Evolutionary conservation across 164 flowering plant genomes (phyloP), one percentile per base, ranked within the genome.

Genomic region (Magnolia sinica): DNA sequence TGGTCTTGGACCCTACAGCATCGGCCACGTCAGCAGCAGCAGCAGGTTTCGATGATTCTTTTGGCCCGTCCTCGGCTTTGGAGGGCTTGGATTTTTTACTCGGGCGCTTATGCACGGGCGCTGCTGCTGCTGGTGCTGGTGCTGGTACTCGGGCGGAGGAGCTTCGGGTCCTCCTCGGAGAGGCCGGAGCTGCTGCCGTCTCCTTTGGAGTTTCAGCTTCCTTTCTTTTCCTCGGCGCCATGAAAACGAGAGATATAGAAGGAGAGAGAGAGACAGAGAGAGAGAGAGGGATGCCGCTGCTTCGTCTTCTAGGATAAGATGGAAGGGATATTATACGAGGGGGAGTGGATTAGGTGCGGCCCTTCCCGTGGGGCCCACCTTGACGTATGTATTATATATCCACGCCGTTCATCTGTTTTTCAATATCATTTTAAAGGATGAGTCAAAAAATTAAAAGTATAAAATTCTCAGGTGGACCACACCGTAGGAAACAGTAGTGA

Each of bases 191-290:
- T 20, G 50, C 29, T 22, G 76, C 68, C 55, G 52, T 59, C 14
- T 19, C 68, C 8, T 8, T 5, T 16, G 23, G n/a, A 2, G 31
- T 24, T 23, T 64, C 76, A 9, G 66, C 59, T 63, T 5, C 70
- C 68, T 64, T 50, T 4, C 76, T 20, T 31, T 64, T 63, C 55
- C 63, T 74, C 20, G 55, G 55, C 55, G 76, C 76, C 76, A 74
- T 74, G 49, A 27, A 27, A 27, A 27, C 29, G 29, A 27, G 29
- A 27, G 29, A n/a, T n/a, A n/a, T n/a, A n/a, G n/a, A n/a, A n/a
- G n/a, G 73, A 71, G 73, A 71, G 73, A 19, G 22, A 18, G 20
- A 37, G 16, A 50, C 2, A 27, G 29, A 24, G 9, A 72, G 73
- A 71, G 73, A 50, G 73, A 19, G 22, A 37, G 20, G 0, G 16